Evolutionary conservation across 768 basidiomycete species (phyloP), one percentile per base, ranked within the genome.

Genomic region (Lactifluus volemus): DNA sequence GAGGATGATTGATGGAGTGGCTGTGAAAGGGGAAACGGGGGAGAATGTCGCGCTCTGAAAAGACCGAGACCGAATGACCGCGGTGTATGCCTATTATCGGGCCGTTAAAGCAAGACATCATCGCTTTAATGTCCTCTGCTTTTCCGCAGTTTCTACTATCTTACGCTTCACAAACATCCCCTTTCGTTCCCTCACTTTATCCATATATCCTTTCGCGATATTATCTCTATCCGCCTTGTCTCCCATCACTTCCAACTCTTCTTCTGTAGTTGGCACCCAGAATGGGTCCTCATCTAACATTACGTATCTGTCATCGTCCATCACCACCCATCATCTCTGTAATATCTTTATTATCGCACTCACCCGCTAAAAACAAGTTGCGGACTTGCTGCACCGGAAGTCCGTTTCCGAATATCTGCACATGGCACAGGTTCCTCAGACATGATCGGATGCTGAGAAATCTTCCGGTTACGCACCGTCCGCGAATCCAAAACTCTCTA

Each of bases 261-360:
- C 95, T 68, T 94, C 91, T 0, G 96, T 98, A 17, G 92, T 94
- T 0, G 95, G 95, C 3, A 97, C 93, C 95, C 95, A 98, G 76
- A 94, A 98, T 6, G 95, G 95, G 76, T 98, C 92, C 67, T 86
- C 84, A 72, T 96, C 92, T 25, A 98, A 79, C 68, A 96, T 79
- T 72, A 98, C 95, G 72, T 94, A 99, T 44, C 92, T 92, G 49
- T 21, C 64, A 56, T 60, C 39, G 55, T 70, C 49, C 49, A 58
- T 70, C 56, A 73, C 64, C 57, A 44, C 56, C 29, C 39, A 53
- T 60, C 48, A 38, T 11, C 44, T 9, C 25, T 53, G 19, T 45
- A n/a, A n/a, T n/a, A 21, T 41, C 51, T 21, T 14, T 9, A 53
- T 42, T 29, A 45, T 38, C 36, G 14, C 11, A 72, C 86, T 63